Percentiles rank a stretch among this genome's conserved stretches.
These are phyloP conservation scores for Polyplosphaeria fusca DNA, from an alignment of 495 filamentous ascomycete genomes.

Conservation along the genomic window DNA sequence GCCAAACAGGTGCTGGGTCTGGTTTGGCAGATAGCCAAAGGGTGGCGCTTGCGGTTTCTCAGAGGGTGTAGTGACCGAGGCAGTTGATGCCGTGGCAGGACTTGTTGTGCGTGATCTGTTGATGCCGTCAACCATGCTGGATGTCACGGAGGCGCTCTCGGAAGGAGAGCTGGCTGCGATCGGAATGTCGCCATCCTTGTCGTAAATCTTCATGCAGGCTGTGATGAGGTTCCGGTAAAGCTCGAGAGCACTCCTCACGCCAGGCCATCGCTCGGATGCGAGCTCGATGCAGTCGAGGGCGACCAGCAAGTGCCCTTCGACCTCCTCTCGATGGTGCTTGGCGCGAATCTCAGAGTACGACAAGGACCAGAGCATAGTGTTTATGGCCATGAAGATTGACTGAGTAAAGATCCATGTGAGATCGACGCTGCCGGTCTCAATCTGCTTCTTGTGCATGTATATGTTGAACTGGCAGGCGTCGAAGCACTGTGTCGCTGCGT, in stretches of 20 bases:
- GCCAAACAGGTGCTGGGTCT: slow-evolving; percentile 22
- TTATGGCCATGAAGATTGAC: slow-evolving; percentile 79
- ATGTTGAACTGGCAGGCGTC: slow-evolving; percentile 79
- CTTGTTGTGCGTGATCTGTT: slow-evolving; percentile 38
- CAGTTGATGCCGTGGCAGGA: slow-evolving; percentile 38
- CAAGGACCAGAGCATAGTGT: slow-evolving; percentile 82
- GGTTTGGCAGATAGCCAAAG: slow-evolving; percentile 37
- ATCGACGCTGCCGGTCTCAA: slow-evolving; percentile 69
- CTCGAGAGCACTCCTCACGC: slow-evolving; percentile 74
- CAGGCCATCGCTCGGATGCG: slow-evolving; percentile 82
- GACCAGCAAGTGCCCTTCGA: slow-evolving; percentile 65
- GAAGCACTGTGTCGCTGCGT: slow-evolving; percentile 73
- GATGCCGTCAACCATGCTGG: slow-evolving; percentile 30
- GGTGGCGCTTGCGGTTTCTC: slow-evolving; percentile 30
- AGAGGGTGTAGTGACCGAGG: slow-evolving; percentile 34
- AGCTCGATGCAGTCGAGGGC: slow-evolving; percentile 71
- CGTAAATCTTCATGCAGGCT: slow-evolving; percentile 80
- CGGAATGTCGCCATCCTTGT: slow-evolving; percentile 58
- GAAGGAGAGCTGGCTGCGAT: slow-evolving; percentile 60
- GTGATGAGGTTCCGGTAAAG: slow-evolving; percentile 76
- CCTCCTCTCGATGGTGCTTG: slow-evolving; percentile 63
- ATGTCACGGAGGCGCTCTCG: slow-evolving; percentile 33
- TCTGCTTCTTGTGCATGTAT: slow-evolving; percentile 69
- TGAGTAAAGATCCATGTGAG: slow-evolving; percentile 90
- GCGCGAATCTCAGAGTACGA: slow-evolving; percentile 78